A percentile compares a stretch with the other conserved stretches of the same genome.
Conservation (phyloP, 805 yeast species). For the Jamesozyma jinghongensis region DNA sequence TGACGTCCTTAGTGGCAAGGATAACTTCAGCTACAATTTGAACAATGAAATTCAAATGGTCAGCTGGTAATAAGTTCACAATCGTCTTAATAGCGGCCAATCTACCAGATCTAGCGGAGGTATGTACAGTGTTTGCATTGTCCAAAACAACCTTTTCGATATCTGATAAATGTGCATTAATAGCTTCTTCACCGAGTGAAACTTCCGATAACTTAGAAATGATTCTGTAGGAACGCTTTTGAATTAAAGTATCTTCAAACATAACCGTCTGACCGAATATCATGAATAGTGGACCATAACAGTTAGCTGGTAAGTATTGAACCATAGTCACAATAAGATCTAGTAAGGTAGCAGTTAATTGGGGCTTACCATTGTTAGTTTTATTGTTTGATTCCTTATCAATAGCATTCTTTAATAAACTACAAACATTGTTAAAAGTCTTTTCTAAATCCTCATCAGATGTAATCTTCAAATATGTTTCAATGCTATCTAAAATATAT, state of each 20-base stretch:
- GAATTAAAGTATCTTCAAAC: slow-evolving; percentile 56
- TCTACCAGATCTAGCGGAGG: slow-evolving; percentile 76
- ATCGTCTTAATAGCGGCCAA: slow-evolving; percentile 56
- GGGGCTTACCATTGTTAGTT: slow-evolving; percentile 26
- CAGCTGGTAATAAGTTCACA: slow-evolving; percentile 51
- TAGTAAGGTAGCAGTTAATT: slow-evolving; percentile 74
- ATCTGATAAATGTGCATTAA: slow-evolving; percentile 43
- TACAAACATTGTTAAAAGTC: slow-evolving; percentile 81
- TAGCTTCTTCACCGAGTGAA: slow-evolving; percentile 50
- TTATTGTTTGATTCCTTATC: slow-evolving; percentile 39
- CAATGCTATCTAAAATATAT: slow-evolving; percentile 78
- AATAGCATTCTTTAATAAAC: slow-evolving; percentile 63
- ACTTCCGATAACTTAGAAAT: slow-evolving; percentile 62
- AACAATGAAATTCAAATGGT: slow-evolving; percentile 70
- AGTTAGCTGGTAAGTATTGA: slow-evolving; percentile 63
- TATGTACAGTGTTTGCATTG: slow-evolving; percentile 48
- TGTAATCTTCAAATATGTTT: slow-evolving; percentile 65
- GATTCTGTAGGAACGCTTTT: slow-evolving; percentile 83
- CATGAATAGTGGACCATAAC: slow-evolving; percentile 66
- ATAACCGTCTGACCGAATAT: slow-evolving; percentile 64
- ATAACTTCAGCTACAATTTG: slow-evolving; percentile 79
- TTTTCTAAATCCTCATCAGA: slow-evolving; percentile 54
- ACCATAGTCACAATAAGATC: slow-evolving; percentile 84
- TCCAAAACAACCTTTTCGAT: slow-evolving; percentile 53
- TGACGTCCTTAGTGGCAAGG: slow-evolving; percentile 81